Evolutionary conservation across 306 rosid genomes (phyloP), one percentile per base, ranked within the genome.

Genomic region (Citrullus mucosospermus): DNA sequence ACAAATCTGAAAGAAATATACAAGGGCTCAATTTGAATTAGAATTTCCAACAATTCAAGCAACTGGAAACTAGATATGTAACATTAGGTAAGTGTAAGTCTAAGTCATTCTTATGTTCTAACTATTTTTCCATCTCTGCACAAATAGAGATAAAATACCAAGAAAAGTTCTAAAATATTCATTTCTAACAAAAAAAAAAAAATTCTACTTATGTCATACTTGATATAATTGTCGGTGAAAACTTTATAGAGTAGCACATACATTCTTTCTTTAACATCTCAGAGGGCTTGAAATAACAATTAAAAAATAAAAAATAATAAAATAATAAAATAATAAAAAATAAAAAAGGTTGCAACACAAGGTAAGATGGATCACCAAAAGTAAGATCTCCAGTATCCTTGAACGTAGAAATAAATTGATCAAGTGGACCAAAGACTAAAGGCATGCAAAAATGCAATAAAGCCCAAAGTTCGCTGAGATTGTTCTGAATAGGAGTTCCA

Each of bases 401-500:
- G 87, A 90, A 94, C 41, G 91, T 80, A 78, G 85, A 85, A 82
- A 92, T 94, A 88, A 94, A 94, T 82, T 92, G 88, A 51, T 88
- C 91, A 77, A 83, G 86, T 81, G 90, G 80, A 68, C 96, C 96
- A 79, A 92, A 94, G 82, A 92, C 85, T 70, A 91, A 87, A 80
- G 98, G 98, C 98, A 94, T 90, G 85, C 97, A 94, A 78, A 94
- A 90, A 81, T 87, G 79, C 92, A 90, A 82, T 88, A 94, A 83
- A 4, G 98, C 92, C 98, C 98, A 94, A 70, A 94, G 88, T 87
- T 94, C 98, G 68, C 89, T 83, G 56, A 94, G 93, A 80, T 88
- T 89, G 85, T 94, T 94, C 83, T 94, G 97, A 79, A 94, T 89
- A 77, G 98, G 98, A 13, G 98, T 94, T 68, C 98, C 98, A 75